Percentiles rank a stretch among this genome's conserved stretches.
phyloP scores from a whole-genome alignment of 75 land plant genomes.

The Selaginella moellendorffii region DNA sequence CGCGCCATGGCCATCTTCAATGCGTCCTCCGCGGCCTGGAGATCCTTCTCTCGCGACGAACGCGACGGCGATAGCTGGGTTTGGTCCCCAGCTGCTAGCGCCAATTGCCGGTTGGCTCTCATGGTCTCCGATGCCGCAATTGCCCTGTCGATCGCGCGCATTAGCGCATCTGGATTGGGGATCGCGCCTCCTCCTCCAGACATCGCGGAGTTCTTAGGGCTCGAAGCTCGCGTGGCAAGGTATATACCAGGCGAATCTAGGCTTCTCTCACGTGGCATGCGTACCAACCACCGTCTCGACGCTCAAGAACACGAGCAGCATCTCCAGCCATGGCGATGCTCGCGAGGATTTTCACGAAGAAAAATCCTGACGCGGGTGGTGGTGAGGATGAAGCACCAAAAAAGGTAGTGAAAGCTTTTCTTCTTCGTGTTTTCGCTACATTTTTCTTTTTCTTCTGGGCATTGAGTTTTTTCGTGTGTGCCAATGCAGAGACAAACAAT shows the following conservation, averaged over 20 bases:
- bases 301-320: neutral
- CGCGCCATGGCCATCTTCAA: neutral
- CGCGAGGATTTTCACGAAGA: neutral
- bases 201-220: neutral
- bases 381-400: neutral
- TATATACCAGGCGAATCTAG: neutral
- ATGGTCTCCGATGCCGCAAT: neutral
- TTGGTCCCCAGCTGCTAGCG: no score
- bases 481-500: neutral
- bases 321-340: neutral
- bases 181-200: neutral
- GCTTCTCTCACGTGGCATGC: neutral
- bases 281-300: neutral
- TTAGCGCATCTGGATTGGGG: neutral
- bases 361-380: neutral
- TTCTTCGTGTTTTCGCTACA: no score
- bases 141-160: neutral
- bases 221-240: neutral
- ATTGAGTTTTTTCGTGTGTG: neutral
- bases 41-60: neutral
- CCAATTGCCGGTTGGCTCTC: neutral
- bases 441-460: no score
- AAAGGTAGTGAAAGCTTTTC: no score
- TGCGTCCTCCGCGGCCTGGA: neutral
- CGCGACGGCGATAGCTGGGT: no score